These are phyloP conservation scores for Colletotrichum lindemuthianum DNA, from an alignment of 2,329 filamentous ascomycete genomes.

Conservation along the genomic window DNA sequence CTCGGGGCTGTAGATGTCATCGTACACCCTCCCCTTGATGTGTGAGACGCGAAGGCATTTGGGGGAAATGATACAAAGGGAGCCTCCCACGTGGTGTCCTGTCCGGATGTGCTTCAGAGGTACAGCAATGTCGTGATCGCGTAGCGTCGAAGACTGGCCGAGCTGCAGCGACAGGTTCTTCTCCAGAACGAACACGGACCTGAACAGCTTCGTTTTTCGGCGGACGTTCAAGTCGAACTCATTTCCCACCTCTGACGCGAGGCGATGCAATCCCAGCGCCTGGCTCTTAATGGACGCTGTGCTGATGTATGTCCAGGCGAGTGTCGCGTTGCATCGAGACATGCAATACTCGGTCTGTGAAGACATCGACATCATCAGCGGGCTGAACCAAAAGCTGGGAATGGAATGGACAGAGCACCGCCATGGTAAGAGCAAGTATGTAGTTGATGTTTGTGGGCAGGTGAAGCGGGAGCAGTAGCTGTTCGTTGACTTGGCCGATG, in stretches of 20 bases:
- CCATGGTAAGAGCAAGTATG: not conserved
- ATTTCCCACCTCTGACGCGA: not conserved
- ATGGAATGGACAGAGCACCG: not conserved
- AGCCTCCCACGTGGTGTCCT: not conserved
- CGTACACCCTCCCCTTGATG: not conserved
- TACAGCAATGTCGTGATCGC: not conserved
- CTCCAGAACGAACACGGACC: not conserved
- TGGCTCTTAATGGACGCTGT: not conserved
- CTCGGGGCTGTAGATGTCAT: not conserved
- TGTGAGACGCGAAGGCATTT: not conserved
- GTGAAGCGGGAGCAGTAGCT: not conserved
- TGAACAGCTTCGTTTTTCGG: not conserved
- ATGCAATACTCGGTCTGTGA: not conserved
- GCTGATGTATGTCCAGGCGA: constrained; percentile 6
- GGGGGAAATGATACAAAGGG: not conserved
- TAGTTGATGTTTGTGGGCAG: not conserved
- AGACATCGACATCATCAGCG: not conserved
- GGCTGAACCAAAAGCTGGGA: not conserved
- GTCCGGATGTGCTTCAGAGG: not conserved
- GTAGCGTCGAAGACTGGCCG: not conserved
- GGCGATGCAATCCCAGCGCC: not conserved
- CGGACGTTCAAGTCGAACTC: not conserved
- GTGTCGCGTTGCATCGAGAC: not conserved
- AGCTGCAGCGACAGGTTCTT: not conserved
- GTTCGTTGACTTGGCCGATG: not conserved